Base-by-base conservation (phyloP, 805 yeast species). In the Lipomyces japonicus region DNA sequence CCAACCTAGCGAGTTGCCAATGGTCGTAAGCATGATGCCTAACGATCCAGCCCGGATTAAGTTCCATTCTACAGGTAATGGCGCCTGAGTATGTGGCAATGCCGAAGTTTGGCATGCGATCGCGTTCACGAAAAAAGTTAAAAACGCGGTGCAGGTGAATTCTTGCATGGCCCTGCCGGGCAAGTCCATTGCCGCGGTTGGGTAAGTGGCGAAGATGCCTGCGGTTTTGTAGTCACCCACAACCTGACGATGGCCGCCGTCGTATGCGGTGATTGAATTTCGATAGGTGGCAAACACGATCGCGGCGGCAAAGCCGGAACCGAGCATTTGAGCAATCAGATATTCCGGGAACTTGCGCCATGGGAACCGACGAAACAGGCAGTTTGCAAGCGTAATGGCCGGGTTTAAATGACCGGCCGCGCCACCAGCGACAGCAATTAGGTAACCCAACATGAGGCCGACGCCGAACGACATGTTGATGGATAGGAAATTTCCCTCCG, bases 401-500 rank as follows among this genome's bases (percentile, higher is more conserved):
- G 81, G 80, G 63, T 78, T 77, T 51, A 77, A 61, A 63, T 77
- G 82, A n/a, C 77, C 82, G 60, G 80, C 81, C 34, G 80, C 76
- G 46, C 77, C 68, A 57, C 82, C 82, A 51, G 80, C 80, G 25
- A 52, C 16, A 36, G 79, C 70, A 5, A 71, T 67, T 46, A 70
- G 67, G 58, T 75, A 75, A 42, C 81, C 82, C 61, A 76, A 61
- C 59, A 75, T 73, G 34, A 75, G 79, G 0, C 78, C 81, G 32
- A 75, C 66, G 39, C 78, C 82, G 81, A 81, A 77, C n/a, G 74
- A 69, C 35, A 76, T 58, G 2, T 74, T 73, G 45, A 75, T 64
- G 18, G 71, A 67, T 40, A 70, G 70, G 49, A 69, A 72, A 43
- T 68, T 68, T 58, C 79, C 79, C 34, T 68, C 68, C 4, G 58